Conservation (phyloP, 2,329 filamentous ascomycete species). For the Penicillium sp. region DNA sequence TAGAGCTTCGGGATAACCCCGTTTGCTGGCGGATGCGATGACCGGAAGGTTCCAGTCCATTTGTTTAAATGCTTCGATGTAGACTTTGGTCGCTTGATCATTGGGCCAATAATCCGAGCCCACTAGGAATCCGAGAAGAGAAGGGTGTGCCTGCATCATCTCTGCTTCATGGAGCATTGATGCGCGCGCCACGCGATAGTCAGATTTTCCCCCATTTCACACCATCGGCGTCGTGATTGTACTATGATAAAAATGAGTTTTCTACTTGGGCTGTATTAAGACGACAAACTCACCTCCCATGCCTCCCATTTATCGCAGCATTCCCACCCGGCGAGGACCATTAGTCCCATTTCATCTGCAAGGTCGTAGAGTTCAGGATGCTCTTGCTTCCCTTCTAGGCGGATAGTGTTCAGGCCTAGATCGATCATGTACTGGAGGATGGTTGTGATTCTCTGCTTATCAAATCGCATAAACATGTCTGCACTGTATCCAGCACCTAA, state of each 20-base stretch:
- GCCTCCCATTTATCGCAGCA: constrained; percentile 69
- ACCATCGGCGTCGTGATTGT: constrained; percentile 55
- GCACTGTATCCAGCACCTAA: constrained; percentile 61
- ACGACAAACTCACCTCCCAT: constrained; percentile 44
- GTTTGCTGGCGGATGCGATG: constrained; percentile 57
- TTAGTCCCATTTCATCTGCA: constrained; percentile 59
- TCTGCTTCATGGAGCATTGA: constrained; percentile 61
- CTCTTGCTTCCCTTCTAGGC: constrained; percentile 65
- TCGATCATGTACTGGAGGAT: constrained; percentile 58
- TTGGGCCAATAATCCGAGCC: constrained; percentile 66
- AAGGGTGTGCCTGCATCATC: constrained; percentile 62
- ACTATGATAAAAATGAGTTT: constrained; percentile 27
- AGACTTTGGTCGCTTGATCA: constrained; percentile 55
- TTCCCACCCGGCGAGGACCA: constrained; percentile 65
- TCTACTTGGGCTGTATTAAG: neutral
- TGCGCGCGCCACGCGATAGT: constrained; percentile 56
- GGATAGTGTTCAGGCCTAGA: constrained; percentile 63
- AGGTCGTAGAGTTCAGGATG: constrained; percentile 61
- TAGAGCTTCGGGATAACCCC: constrained; percentile 53
- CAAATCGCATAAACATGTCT: constrained; percentile 63
- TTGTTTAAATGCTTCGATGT: constrained; percentile 51
- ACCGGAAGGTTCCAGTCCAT: constrained; percentile 59
- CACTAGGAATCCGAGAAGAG: constrained; percentile 58
- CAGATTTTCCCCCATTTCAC: constrained; percentile 52
- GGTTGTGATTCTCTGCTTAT: constrained; percentile 46